Base-by-base conservation (phyloP, 2,329 filamentous ascomycete species). In the Mollisia scopiformis region DNA sequence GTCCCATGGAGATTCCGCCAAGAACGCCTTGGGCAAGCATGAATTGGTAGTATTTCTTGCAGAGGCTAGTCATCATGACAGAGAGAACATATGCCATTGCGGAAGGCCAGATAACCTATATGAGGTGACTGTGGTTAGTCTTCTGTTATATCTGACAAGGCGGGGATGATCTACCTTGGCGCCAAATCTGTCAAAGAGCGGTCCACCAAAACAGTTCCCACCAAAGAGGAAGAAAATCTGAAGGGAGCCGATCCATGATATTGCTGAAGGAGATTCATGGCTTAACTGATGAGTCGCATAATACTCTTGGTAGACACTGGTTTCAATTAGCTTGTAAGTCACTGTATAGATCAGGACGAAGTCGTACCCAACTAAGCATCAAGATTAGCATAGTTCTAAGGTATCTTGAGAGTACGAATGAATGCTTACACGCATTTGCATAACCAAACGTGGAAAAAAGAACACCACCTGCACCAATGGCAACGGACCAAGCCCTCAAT, bases 151-250 rank as follows among this genome's bases (percentile, higher is more conserved):
- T 37, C 4, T 37, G 4, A 10, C 25, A 28, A 13, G 35, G n/a
- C 8, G n/a, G 55, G n/a, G 55, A 14, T 35, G 7, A 35, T 30
- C 5, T 58, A 68, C 68, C 30, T 81, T 81, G 0, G 87, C 84
- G 7, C 89, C 88, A 62, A 85, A 83, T 57, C 77, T 82, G 69
- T 91, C 89, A 66, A 82, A 89, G 0, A 88, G 51, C 25, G 82
- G 84, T 1, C 88, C 88, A 1, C 70, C 65, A 16, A 88, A 79
- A 6, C 90, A 68, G 0, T 84, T 84, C 65, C 80, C 67, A 2
- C 69, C 66, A 35, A 75, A 71, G 73, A 88, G 78, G 65, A 84
- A 78, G 68, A 82, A 84, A 21, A 80, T 74, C 59, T 86, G 79
- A 0, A 86, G 68, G 0, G 84, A 84, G 0, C 83, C 79, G 46